Percentiles rank a stretch among this genome's conserved stretches.
These are phyloP conservation scores for Catenaria anguillulae DNA, from an alignment of 371 early-diverging fungal species.

Conservation along the genomic window DNA sequence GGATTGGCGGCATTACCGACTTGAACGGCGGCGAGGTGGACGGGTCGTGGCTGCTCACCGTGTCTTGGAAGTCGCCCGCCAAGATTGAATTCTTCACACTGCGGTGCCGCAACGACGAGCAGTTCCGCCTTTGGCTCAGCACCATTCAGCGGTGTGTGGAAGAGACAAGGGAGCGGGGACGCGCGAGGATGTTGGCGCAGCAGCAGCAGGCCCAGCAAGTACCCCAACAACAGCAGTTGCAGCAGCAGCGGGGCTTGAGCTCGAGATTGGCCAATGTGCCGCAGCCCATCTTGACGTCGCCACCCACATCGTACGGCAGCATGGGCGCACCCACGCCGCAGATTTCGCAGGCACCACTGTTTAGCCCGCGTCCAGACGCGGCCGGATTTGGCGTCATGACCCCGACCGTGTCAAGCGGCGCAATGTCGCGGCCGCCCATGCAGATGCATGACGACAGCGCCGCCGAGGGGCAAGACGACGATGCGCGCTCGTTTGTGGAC, in stretches of 20 bases:
- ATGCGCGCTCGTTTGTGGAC: conserved; percentile 9
- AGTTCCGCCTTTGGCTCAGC: conserved; percentile 69
- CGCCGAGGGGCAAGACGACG: conserved; percentile 10
- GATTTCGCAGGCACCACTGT: not conserved
- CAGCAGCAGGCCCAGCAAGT: not conserved
- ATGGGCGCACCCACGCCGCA: too few species aligned
- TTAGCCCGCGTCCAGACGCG: not conserved
- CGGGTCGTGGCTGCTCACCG: conserved; percentile 14
- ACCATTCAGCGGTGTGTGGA: conserved; percentile 34
- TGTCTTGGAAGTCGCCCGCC: conserved; percentile 50
- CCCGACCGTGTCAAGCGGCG: too few species aligned
- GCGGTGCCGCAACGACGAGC: conserved; percentile 75
- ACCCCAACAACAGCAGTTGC: conserved; percentile 1
- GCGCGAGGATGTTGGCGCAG: not conserved
- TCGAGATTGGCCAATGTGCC: not conserved
- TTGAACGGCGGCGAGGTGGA: not conserved
- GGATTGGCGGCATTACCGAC: conserved; percentile 3
- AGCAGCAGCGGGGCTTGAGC: not conserved
- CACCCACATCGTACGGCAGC: too few species aligned
- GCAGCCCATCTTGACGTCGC: too few species aligned
- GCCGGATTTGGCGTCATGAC: too few species aligned
- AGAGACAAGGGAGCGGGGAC: not conserved
- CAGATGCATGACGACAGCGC: not conserved
- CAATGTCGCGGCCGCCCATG: not conserved
- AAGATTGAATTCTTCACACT: conserved; percentile 68